Base-by-base conservation (phyloP, 371 early-diverging fungal species). In the Basidiobolus meristosporus region DNA sequence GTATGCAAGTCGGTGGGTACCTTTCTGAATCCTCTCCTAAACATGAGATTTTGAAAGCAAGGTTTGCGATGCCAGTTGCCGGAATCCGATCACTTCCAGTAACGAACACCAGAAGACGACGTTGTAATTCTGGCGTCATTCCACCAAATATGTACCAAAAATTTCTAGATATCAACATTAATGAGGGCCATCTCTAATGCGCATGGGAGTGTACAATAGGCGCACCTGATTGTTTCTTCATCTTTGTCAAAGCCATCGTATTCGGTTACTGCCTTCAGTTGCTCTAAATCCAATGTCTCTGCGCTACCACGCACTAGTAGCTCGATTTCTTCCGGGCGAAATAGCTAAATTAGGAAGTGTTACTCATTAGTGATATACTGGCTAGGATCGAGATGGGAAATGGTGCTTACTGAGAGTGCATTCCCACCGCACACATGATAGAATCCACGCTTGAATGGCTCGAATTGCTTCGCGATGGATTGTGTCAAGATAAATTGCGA, bases 51-150 rank as follows among this genome's bases (percentile, higher is more conserved):
- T 82, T 80, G 42, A 90, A 66, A 2, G 59, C 50, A 62, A 91
- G 59, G 44, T 70, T 72, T 31, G 77, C 70, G 10, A 82, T 70
- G 1, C 91, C 90, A 12, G 83, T 81, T 3, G 90, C 82, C 7
- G 97, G 97, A 41, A 98, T 75, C 42, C 98, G 72, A 54, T 98
- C 96, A 39, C 87, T 83, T 19, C 98, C 98, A 7, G 99, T 98
- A 14, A 90, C 81, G 66, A 98, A 98, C 45, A 82, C 75, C 34
- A 98, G 55, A 11, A 98, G 57, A 53, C 73, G 60, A 3, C 85
- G 70, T 42, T 89, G 87, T 51, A 75, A 71, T 21, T 61, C 55
- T 12, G 68, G 62, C 18, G 70, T 56, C 59, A 81, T 82, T 11
- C 52, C 60, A 15, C 70, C 66, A 52, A 93, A 65, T 20, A 90